These are phyloP conservation scores for Cercospora sojina DNA, from an alignment of 2,329 filamentous ascomycete species.

Conservation along the genomic window DNA sequence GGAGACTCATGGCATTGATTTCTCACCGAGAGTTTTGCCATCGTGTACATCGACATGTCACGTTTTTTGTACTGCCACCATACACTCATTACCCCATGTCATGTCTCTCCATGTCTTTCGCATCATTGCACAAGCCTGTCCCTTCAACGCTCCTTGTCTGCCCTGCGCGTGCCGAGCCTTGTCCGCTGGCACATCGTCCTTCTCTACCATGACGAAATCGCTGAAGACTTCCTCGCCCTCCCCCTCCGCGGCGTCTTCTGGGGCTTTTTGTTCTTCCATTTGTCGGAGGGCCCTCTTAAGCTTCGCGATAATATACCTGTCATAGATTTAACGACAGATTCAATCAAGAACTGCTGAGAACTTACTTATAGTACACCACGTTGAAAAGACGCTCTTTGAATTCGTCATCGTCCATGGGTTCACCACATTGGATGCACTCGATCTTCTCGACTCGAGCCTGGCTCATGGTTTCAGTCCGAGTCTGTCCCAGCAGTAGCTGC, in stretches of 20 bases:
- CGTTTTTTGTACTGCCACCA: background rate
- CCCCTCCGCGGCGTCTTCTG: background rate
- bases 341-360: background rate
- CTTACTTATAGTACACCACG: background rate
- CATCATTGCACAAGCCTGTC: background rate
- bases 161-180: background rate
- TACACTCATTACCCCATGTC: background rate
- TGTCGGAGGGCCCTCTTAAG: background rate
- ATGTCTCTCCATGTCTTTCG: background rate
- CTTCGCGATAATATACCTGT: background rate
- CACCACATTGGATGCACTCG: background rate
- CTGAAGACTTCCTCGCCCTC: background rate
- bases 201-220: background rate
- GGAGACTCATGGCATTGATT: too few species aligned
- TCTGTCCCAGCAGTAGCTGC: background rate
- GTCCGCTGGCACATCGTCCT: background rate
- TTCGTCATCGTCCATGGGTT: background rate
- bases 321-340: background rate
- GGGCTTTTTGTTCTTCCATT: background rate
- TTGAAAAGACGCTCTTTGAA: background rate
- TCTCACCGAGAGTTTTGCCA: too few species aligned
- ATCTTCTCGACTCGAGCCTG: background rate
- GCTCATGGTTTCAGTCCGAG: background rate
- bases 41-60: too few species aligned
- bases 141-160: background rate